Percentiles rank a stretch among this genome's conserved stretches.
Conservation (phyloP, 2,329 filamentous ascomycete species). For the Didymella arachidicola region DNA sequence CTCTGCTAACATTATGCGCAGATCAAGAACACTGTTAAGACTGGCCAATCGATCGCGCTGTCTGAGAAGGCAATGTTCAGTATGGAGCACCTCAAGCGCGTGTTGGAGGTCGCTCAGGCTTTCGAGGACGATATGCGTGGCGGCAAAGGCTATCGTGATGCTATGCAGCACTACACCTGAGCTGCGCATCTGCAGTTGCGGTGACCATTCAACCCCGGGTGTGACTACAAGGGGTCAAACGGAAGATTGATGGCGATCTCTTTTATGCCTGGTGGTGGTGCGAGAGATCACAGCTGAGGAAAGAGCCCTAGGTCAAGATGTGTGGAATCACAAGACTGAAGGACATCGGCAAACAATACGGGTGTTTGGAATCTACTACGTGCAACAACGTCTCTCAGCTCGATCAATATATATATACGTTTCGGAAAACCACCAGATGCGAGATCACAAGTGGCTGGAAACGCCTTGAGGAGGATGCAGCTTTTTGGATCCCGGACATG, state of each 20-base stretch:
- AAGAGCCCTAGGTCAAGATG: background rate
- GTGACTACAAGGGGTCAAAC: background rate
- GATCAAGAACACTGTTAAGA: conserved; percentile 89
- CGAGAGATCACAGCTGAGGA: background rate
- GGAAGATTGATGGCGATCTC: too few relatives aligned
- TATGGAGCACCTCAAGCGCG: conserved; percentile 81
- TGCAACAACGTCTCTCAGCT: background rate
- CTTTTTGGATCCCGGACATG: background rate
- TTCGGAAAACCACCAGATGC: background rate
- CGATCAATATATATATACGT: background rate
- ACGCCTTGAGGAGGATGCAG: background rate
- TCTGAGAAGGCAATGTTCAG: conserved; percentile 74
- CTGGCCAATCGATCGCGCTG: conserved; percentile 81
- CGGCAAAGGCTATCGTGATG: conserved; percentile 79
- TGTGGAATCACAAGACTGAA: background rate
- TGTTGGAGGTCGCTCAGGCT: conserved; percentile 82
- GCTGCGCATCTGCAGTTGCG: background rate
- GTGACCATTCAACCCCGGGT: background rate
- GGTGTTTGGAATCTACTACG: background rate
- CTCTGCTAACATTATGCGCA: conserved; percentile 51
- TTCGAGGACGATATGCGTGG: conserved; percentile 87
- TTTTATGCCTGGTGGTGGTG: background rate
- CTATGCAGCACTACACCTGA: conserved; percentile 80
- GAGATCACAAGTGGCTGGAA: background rate
- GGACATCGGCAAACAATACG: background rate